A percentile compares a stretch with the other conserved stretches of the same genome.
Conservation (phyloP, 352 stramenopile species). For the Phytophthora fragariae region DNA sequence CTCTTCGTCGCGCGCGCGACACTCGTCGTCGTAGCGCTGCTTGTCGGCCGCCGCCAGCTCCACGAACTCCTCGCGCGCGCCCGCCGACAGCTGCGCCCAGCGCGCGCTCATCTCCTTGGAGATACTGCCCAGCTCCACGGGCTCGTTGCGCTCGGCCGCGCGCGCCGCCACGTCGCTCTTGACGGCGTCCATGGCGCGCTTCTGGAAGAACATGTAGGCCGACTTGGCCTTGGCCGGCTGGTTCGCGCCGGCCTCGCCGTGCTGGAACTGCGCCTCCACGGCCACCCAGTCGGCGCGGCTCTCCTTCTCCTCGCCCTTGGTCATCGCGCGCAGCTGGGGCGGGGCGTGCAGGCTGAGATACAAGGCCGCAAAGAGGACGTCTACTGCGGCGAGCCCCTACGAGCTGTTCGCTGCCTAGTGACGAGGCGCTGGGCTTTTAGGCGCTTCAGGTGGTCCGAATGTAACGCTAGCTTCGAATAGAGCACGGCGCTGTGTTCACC, state of each 20-base stretch:
- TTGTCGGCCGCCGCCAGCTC: constrained; percentile 67
- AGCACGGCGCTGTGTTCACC: background rate
- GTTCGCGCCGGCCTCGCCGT: constrained; percentile 28
- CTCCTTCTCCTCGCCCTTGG: constrained; percentile 58
- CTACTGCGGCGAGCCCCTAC: too few relatives aligned
- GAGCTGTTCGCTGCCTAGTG: too few relatives aligned
- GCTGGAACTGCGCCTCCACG: constrained; percentile 83
- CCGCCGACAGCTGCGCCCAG: constrained; percentile 71
- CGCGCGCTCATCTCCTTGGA: constrained; percentile 81
- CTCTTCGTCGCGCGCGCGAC: constrained; percentile 69
- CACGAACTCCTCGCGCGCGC: constrained; percentile 76
- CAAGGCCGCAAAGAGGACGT: too few relatives aligned
- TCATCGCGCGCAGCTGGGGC: constrained; percentile 25
- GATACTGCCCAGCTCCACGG: constrained; percentile 69
- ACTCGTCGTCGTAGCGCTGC: constrained; percentile 80
- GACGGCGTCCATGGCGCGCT: constrained; percentile 69
- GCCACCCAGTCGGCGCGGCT: constrained; percentile 81
- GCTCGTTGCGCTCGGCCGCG: constrained; percentile 56
- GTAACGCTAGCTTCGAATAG: too few relatives aligned
- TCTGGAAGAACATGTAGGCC: constrained; percentile 85
- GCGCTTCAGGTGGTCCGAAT: too few relatives aligned
- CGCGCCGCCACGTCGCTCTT: constrained; percentile 58
- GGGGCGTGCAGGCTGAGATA: too few relatives aligned
- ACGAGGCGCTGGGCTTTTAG: too few relatives aligned
- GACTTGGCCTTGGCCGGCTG: constrained; percentile 76